phyloP scores from a whole-genome alignment of 495 filamentous ascomycete genomes.

The Aspergillus nidulans region DNA sequence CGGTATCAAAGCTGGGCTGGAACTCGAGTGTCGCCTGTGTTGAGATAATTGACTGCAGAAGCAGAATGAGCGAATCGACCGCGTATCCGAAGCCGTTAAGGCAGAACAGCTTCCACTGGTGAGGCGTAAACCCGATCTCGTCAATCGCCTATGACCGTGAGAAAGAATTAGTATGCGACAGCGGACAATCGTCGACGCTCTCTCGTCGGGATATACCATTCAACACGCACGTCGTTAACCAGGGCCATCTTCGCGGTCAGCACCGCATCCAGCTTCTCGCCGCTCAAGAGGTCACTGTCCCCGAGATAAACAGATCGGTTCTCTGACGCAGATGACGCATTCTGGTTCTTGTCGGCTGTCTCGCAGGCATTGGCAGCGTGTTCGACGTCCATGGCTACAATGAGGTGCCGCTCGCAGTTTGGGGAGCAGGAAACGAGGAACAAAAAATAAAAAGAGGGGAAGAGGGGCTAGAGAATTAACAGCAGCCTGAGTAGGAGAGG shows the following conservation, averaged over 20 bases:
- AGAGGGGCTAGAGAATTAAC: not conserved
- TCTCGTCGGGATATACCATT: not conserved
- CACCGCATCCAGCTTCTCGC: constrained; percentile 53
- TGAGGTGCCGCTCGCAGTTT: not conserved
- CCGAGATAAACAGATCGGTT: constrained; percentile 17
- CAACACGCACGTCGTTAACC: constrained; percentile 60
- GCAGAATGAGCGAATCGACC: constrained; percentile 63
- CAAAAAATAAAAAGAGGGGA: not conserved
- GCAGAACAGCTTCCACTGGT: constrained; percentile 66
- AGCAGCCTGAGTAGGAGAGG: too few species aligned
- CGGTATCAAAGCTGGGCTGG: constrained; percentile 30
- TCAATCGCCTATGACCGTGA: constrained; percentile 56
- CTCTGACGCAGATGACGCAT: not conserved
- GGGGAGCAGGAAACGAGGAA: not conserved
- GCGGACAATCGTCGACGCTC: not conserved
- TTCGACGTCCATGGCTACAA: not conserved
- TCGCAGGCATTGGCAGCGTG: not conserved
- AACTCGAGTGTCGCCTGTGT: constrained; percentile 55
- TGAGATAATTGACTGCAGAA: constrained; percentile 64
- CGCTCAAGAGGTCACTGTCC: constrained; percentile 48
- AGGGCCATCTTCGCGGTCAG: constrained; percentile 64
- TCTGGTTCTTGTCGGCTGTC: not conserved
- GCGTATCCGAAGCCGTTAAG: constrained; percentile 66
- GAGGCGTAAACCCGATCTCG: constrained; percentile 65
- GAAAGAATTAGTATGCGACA: not conserved